Evolutionary conservation across 352 stramenopile genomes (phyloP).

Genomic region (Pythium myriotylum): DNA sequence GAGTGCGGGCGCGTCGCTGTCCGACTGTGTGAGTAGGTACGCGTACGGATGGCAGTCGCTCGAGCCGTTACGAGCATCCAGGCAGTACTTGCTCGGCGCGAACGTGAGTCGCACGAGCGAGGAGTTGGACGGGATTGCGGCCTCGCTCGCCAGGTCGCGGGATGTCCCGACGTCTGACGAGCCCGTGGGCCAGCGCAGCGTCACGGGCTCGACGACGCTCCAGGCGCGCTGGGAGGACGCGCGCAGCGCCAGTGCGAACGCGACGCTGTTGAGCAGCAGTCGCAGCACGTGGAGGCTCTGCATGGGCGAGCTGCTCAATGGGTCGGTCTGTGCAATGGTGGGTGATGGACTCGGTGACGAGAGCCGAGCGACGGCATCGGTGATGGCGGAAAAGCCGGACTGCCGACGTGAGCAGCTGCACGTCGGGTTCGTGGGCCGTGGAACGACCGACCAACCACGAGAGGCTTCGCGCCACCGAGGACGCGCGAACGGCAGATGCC

Average conservation of each 20-base stretch:
- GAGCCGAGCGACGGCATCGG: too few relatives aligned
- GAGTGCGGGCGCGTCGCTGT: neutral
- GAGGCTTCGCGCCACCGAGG: neutral
- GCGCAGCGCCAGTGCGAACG: constrained; percentile 17
- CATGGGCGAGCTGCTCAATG: constrained; percentile 3
- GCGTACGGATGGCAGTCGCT: constrained; percentile 45
- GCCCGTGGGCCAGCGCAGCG: neutral
- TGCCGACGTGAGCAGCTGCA: too few relatives aligned
- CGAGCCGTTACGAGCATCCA: constrained; percentile 36
- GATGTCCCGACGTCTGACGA: neutral
- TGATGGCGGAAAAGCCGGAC: too few relatives aligned
- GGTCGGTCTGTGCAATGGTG: too few relatives aligned
- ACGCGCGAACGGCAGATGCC: neutral
- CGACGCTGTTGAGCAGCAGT: constrained; percentile 16
- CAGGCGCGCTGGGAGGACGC: constrained; percentile 16
- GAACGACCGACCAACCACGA: too few relatives aligned
- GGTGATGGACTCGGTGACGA: too few relatives aligned
- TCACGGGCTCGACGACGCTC: constrained; percentile 20
- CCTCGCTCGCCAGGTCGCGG: neutral
- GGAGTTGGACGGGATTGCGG: neutral
- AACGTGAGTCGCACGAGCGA: constrained; percentile 35
- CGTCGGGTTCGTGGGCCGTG: too few relatives aligned
- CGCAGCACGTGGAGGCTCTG: constrained; percentile 22
- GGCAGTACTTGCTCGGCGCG: constrained; percentile 49
- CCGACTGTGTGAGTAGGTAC: constrained; percentile 37